Evolutionary conservation across 164 flowering plant species (phyloP), one percentile per base, ranked within the genome.

Genomic region (Echeveria elegans): DNA sequence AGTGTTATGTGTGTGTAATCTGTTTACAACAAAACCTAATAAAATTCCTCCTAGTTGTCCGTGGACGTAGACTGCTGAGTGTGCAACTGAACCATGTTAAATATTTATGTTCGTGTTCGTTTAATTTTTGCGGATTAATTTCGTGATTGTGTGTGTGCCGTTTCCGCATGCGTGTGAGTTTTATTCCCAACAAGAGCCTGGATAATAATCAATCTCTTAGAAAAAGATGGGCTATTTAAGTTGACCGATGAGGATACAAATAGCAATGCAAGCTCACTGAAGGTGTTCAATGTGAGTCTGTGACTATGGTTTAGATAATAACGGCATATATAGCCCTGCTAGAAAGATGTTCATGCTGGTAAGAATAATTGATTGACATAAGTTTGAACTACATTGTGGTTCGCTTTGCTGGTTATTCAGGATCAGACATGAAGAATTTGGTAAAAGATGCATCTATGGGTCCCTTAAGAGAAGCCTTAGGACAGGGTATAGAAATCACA

Each of bases 361-460:
- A 14, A n/a, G 14, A 7, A 1, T 9, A n/a, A 32, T 62, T 36
- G 18, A 18, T n/a, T 18, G 23, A 6, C 8, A 4, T 1, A 30
- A n/a, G 24, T 63, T 63, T 16, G 14, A 18, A 32, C 23, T 8
- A 32, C 19, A n/a, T 32, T 48, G 31, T 32, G 24, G 18, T 19
- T 26, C 65, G 16, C 8, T 29, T 71, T 66, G 58, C 76, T 92
- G 99, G 97, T 16, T 95, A 95, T 75, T 95, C 99, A 12, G 97
- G 99, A 68, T 95, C 99, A 65, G 99, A 92, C 74, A 95, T 92
- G 99, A 92, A 92, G 75, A 95, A 92, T 79, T 70, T 95, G 66
- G 99, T 92, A 75, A 92, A 95, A 77, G 99, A 95, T 76, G 97
- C 97, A 37, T 86, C 94, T 14, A 88, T 90, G 99, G 97, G 97